phyloP scores from a whole-genome alignment of 2,329 filamentous ascomycete species.

The Aspergillus ibericus region DNA sequence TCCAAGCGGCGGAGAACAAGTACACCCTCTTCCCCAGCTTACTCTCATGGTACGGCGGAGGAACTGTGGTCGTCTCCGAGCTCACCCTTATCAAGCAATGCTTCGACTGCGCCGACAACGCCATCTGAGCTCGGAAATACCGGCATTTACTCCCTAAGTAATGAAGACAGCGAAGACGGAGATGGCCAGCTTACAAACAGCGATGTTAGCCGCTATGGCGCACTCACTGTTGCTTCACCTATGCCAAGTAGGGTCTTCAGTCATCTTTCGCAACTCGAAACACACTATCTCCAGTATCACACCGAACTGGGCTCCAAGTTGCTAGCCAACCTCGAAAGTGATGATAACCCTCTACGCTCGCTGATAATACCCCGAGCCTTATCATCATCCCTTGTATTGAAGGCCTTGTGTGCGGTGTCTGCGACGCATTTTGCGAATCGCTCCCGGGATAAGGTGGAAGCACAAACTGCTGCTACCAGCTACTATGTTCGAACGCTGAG shows the following conservation, averaged over 20 bases:
- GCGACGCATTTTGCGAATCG: constrained; percentile 39
- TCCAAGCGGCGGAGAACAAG: constrained; percentile 25
- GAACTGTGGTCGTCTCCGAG: constrained; percentile 10
- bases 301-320: constrained; percentile 36
- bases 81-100: constrained; percentile 2
- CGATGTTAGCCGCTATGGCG: background rate
- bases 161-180: background rate
- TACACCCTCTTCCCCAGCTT: constrained; percentile 15
- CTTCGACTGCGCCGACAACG: constrained; percentile 1
- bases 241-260: constrained; percentile 22
- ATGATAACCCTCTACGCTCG: constrained; percentile 37
- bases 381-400: constrained; percentile 37
- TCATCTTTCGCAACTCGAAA: constrained; percentile 32
- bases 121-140: constrained; percentile 1
- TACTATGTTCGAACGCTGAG: constrained; percentile 37
- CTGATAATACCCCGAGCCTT: constrained; percentile 39
- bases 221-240: constrained; percentile 14
- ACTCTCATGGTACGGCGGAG: constrained; percentile 15
- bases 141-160: background rate
- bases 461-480: constrained; percentile 31
- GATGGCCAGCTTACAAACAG: background rate
- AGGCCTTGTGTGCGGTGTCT: constrained; percentile 40
- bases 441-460: constrained; percentile 21
- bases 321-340: constrained; percentile 38
- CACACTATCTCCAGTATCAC: constrained; percentile 41